Evolutionary conservation across 2,329 filamentous ascomycete genomes (phyloP), one percentile per base, ranked within the genome.

Genomic region (Arthrobotrys sinensis): DNA sequence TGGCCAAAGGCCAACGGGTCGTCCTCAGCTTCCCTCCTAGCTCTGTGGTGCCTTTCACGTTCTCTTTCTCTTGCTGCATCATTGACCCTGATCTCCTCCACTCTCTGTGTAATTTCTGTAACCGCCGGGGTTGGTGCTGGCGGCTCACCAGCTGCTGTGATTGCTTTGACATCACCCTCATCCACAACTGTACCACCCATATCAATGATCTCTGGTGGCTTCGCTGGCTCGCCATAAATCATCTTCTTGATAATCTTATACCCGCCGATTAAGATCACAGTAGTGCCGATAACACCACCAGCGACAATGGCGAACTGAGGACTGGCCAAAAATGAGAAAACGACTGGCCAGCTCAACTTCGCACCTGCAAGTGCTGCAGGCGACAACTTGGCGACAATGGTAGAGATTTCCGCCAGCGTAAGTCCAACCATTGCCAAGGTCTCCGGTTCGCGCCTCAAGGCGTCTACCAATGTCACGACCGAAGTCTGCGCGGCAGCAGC

Each of bases 171-270:
- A 11, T 79, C 75, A 1, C 67, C 75, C 46, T 79, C 75, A 10
- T 73, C 75, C 12, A 79, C 75, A 48, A 79, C 63, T 1, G 43
- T 72, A 32, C 75, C 75, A 32, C 75, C 73, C 75, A 79, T 79
- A 38, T 79, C 75, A 45, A 79, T 45, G 40, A 73, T 72, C 53
- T 72, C 67, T 63, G 75, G 75, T 62, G 67, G 67, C 53, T 72
- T 72, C 4, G 67, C 64, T 19, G 75, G 67, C 36, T 79, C 75
- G 12, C 75, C 75, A 45, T 80, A 80, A 32, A 80, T 80, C 80
- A 98, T 93, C 81, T 90, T 91, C 87, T 97, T 96, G 85, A 99
- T 91, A 84, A 99, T 97, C 86, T 97, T 98, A 89, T 93, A 98
- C 4, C 96, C 95, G 67, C 96, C 96, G 77, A 99, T 93, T 84